Evolutionary conservation across 2,329 filamentous ascomycete species (phyloP).

Genomic region (Fusarium chaquense): DNA sequence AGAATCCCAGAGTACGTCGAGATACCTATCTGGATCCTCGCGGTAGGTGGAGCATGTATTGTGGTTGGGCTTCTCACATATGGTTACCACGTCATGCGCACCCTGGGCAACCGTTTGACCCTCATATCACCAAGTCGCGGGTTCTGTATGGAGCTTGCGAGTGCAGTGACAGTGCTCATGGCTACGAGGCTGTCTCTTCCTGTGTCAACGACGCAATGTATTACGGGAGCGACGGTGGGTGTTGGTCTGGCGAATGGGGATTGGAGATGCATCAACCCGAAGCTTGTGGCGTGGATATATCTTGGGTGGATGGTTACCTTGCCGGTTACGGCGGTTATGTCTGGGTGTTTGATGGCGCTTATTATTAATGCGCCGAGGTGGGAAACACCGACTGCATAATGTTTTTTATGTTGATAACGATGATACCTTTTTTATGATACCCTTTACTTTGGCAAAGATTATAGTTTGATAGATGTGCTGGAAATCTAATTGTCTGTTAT

Average conservation of each 20-base stretch:
- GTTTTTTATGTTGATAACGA: neutral
- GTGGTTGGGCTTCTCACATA: conserved; percentile 69
- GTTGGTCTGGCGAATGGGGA: conserved; percentile 71
- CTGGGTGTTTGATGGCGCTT: conserved; percentile 65
- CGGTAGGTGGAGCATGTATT: conserved; percentile 63
- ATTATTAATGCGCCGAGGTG: conserved; percentile 65
- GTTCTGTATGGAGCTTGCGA: conserved; percentile 71
- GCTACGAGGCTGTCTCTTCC: conserved; percentile 68
- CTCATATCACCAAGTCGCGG: conserved; percentile 70
- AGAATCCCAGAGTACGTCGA: conserved; percentile 57
- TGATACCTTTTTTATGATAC: neutral
- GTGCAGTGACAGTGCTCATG: conserved; percentile 70
- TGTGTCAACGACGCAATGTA: conserved; percentile 74
- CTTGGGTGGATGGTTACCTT: conserved; percentile 65
- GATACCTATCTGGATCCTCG: conserved; percentile 71
- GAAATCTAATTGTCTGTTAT: too few species aligned
- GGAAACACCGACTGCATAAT: neutral
- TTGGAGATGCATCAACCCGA: conserved; percentile 70
- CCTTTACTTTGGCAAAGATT: neutral
- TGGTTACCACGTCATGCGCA: conserved; percentile 73
- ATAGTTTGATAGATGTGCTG: too few species aligned
- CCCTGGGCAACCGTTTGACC: conserved; percentile 71
- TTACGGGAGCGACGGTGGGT: conserved; percentile 72
- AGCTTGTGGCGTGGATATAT: conserved; percentile 69
- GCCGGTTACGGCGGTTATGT: conserved; percentile 62